phyloP scores from a whole-genome alignment of 2,329 filamentous ascomycete genomes.

The Pseudovirgaria hyperparasitica region DNA sequence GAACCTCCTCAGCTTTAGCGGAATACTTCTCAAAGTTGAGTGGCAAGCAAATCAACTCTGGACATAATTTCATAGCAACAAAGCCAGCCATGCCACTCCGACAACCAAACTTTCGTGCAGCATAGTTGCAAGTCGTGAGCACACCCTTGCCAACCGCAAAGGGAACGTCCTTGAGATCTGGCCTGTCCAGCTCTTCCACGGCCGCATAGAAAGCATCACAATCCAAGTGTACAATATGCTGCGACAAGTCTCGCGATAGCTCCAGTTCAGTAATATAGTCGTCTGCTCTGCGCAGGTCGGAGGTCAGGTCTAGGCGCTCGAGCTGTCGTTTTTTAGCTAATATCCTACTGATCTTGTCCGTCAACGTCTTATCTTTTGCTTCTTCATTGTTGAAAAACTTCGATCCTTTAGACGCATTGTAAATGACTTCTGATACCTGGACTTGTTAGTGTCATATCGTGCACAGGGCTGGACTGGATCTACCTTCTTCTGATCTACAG shows the following conservation, averaged over 20 bases:
- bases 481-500: constrained; percentile 82
- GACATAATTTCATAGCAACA: constrained; percentile 88
- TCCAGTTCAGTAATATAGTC: constrained; percentile 73
- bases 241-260: constrained; percentile 63
- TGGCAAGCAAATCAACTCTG: constrained; percentile 67
- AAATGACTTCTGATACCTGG: constrained; percentile 88
- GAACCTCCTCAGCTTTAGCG: constrained; percentile 78
- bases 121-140: constrained; percentile 69
- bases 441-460: constrained; percentile 3
- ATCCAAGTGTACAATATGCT: constrained; percentile 81
- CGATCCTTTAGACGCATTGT: constrained; percentile 89
- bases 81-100: constrained; percentile 94
- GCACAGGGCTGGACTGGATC: constrained; percentile 5
- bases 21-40: constrained; percentile 86
- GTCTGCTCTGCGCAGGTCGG: constrained; percentile 65
- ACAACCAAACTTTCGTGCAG: constrained; percentile 79
- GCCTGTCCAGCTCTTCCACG: constrained; percentile 63
- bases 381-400: constrained; percentile 95
- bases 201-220: constrained; percentile 97
- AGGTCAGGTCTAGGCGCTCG: constrained; percentile 60
- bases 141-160: constrained; percentile 79
- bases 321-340: constrained; percentile 61
- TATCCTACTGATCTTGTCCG: constrained; percentile 73
- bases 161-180: constrained; percentile 72
- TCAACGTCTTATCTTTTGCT: constrained; percentile 65